Conservation (phyloP, 257 asterid genomes). For the Capsicum pubescens region DNA sequence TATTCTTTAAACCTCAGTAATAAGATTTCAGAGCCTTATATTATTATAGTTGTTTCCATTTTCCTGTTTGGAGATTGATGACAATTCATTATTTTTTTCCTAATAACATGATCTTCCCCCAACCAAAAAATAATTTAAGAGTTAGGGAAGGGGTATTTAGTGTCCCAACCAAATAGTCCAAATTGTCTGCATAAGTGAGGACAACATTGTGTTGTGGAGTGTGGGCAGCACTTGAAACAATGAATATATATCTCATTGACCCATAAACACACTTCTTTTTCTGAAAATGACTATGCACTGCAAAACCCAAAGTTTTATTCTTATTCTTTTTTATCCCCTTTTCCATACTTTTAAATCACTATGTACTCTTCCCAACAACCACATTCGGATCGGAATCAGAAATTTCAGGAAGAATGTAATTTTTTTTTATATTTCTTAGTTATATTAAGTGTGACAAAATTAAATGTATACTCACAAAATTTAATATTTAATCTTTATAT, state of each 20-base stretch:
- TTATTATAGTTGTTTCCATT: too few species aligned
- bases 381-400: too few species aligned
- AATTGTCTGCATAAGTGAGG: slow-evolving; percentile 30
- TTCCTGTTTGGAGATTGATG: neutral
- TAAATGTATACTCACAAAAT: too few species aligned
- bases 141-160: neutral
- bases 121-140: neutral
- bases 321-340: neutral
- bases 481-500: too few species aligned
- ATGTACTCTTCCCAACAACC: neutral
- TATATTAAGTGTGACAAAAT: too few species aligned
- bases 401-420: too few species aligned
- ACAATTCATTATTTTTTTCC: neutral
- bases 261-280: slow-evolving; percentile 29
- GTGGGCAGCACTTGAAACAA: slow-evolving; percentile 32
- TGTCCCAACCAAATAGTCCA: slow-evolving; percentile 3
- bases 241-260: slow-evolving; percentile 35
- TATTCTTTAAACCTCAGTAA: too few species aligned
- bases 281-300: slow-evolving; percentile 46
- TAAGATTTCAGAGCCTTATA: too few species aligned
- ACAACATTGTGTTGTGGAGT: slow-evolving; percentile 32
- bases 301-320: slow-evolving; percentile 31
- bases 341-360: slow-evolving; percentile 24
- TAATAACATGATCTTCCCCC: neutral
- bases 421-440: too few species aligned